Evolutionary conservation across 352 stramenopile genomes (phyloP).

Genomic region (Lagenidium giganteum): DNA sequence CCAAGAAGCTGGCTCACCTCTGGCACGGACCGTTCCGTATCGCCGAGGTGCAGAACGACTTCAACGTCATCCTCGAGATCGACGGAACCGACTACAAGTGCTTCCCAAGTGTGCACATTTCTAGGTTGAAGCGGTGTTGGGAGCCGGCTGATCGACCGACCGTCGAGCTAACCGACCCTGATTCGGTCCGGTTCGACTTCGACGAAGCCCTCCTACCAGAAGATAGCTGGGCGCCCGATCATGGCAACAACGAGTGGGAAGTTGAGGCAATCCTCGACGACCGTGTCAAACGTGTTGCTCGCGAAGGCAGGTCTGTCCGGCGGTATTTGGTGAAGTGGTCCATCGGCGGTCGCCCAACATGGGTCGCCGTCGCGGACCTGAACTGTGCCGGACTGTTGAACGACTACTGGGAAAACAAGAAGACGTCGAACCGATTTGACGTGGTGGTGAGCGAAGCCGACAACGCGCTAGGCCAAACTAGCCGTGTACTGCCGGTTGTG

Average conservation of each 20-base stretch:
- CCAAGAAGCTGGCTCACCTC: background rate
- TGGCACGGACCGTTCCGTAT: background rate
- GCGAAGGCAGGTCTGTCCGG: no score
- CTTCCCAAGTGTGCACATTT: background rate
- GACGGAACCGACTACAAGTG: background rate
- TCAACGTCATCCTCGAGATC: background rate
- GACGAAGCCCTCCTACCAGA: conserved; percentile 15
- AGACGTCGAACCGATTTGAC: no score
- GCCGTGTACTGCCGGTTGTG: no score
- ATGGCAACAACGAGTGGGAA: conserved; percentile 1
- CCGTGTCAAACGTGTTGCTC: background rate
- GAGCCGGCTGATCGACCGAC: background rate
- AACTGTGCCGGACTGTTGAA: conserved; percentile 5
- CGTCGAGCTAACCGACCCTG: background rate
- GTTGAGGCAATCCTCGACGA: conserved; percentile 11
- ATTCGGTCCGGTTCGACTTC: conserved; percentile 2
- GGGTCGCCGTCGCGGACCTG: conserved; percentile 2
- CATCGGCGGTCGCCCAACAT: background rate
- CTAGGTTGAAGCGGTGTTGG: background rate
- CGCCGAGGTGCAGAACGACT: background rate
- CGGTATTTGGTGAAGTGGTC: conserved; percentile 4
- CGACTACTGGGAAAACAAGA: no score
- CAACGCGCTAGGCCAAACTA: no score
- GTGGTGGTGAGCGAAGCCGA: no score
- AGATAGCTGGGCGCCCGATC: conserved; percentile 12